phyloP scores from a whole-genome alignment of 495 filamentous ascomycete genomes.

The Tuber microsphaerosporum region DNA sequence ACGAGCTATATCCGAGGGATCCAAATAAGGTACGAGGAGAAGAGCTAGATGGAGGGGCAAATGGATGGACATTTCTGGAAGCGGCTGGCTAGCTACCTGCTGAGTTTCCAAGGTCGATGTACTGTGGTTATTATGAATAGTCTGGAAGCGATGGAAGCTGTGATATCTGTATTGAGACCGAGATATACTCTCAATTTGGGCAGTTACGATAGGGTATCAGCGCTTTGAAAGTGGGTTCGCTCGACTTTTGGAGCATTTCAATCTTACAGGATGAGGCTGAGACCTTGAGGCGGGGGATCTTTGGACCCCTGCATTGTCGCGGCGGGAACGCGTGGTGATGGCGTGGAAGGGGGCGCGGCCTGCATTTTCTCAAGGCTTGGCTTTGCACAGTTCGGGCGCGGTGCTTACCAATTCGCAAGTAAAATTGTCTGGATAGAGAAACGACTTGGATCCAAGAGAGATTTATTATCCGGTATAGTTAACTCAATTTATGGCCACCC shows the following conservation, averaged over 20 bases:
- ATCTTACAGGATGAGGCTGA: neutral
- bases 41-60: conserved; percentile 29
- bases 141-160: neutral
- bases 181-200: neutral
- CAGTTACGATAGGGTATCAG: neutral
- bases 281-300: neutral
- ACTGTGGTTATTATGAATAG: neutral
- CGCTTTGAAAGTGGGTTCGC: neutral
- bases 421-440: too few relatives aligned
- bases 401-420: too few relatives aligned
- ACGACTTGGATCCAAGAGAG: too few relatives aligned
- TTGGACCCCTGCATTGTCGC: neutral
- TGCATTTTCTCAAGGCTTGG: neutral
- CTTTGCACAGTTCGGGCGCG: neutral
- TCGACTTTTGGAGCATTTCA: neutral
- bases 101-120: neutral
- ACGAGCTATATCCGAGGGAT: conserved; percentile 17
- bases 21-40: conserved; percentile 24
- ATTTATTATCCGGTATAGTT: too few relatives aligned
- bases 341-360: neutral
- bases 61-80: neutral
- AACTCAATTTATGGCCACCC: too few relatives aligned
- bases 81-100: neutral
- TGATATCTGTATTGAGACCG: neutral
- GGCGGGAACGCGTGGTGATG: neutral